Percentiles rank a stretch among this genome's conserved stretches.
These are phyloP conservation scores for Apiospora phragmitis DNA, from an alignment of 2,329 filamentous ascomycete species.

Conservation along the genomic window DNA sequence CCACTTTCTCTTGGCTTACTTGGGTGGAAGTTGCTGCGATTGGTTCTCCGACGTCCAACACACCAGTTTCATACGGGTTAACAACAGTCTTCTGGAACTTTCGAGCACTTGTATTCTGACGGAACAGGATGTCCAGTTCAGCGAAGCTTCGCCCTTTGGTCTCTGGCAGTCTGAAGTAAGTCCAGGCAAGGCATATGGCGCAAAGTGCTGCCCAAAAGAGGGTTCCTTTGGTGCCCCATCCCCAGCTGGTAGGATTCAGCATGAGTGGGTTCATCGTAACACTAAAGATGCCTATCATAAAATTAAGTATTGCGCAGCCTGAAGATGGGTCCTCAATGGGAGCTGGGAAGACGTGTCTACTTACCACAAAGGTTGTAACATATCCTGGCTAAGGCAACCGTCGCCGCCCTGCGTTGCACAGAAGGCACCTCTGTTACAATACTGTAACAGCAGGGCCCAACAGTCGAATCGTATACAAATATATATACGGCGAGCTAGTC, in stretches of 20 bases:
- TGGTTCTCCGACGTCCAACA: background rate
- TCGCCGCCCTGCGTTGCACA: slow-evolving; percentile 14
- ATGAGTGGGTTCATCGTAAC: slow-evolving; percentile 16
- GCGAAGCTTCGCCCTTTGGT: slow-evolving; percentile 15
- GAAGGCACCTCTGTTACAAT: slow-evolving; percentile 18
- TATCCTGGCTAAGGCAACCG: slow-evolving; percentile 16
- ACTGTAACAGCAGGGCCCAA: slow-evolving; percentile 17
- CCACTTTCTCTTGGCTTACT: background rate
- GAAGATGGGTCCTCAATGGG: background rate
- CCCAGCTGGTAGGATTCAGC: slow-evolving; percentile 14
- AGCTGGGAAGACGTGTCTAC: background rate
- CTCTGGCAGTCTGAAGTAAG: slow-evolving; percentile 17
- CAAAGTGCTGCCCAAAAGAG: slow-evolving; percentile 16
- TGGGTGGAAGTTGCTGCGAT: background rate
- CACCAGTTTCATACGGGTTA: slow-evolving; percentile 10
- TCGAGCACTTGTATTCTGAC: slow-evolving; percentile 14
- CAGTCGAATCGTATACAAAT: slow-evolving; percentile 15
- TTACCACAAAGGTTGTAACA: slow-evolving; percentile 17
- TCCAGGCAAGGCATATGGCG: slow-evolving; percentile 16
- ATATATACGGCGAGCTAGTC: slow-evolving; percentile 14
- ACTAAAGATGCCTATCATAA: slow-evolving; percentile 14
- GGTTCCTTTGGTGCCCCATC: slow-evolving; percentile 13
- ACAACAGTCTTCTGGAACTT: slow-evolving; percentile 13
- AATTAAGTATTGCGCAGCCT: background rate
- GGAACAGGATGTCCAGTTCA: slow-evolving; percentile 17